Conservation (phyloP, 2,329 filamentous ascomycete genomes). For the Tolypocladium ophioglossoides region DNA sequence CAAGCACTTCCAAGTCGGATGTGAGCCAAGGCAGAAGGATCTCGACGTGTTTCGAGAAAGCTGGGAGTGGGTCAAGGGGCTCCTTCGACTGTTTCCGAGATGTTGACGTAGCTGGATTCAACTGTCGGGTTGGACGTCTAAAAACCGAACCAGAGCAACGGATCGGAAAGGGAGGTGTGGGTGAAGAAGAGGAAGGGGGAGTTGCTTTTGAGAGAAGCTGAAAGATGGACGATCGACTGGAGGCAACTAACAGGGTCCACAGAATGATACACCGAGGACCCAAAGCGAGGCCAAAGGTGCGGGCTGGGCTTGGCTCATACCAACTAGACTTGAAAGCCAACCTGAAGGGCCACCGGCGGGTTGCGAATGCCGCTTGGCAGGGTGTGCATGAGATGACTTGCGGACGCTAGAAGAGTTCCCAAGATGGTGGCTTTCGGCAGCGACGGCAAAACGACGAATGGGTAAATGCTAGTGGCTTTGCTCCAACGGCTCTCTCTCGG, state of each 20-base stretch:
- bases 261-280: constrained; percentile 9
- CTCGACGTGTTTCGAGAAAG: not conserved
- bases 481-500: constrained; percentile 7
- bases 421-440: constrained; percentile 10
- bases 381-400: constrained; percentile 5
- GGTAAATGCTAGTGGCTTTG: constrained; percentile 4
- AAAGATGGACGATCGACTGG: not conserved
- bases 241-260: constrained; percentile 3
- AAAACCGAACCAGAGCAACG: not conserved
- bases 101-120: not conserved
- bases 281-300: constrained; percentile 10
- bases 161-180: not conserved
- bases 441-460: constrained; percentile 7
- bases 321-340: constrained; percentile 2
- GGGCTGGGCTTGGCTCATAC: constrained; percentile 10
- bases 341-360: constrained; percentile 1
- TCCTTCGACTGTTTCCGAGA: not conserved
- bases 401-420: constrained; percentile 5
- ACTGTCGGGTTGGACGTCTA: not conserved
- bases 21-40: not conserved
- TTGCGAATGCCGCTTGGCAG: constrained; percentile 4
- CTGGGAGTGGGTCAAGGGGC: not conserved
- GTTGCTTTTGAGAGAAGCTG: constrained; percentile 12
- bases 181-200: constrained; percentile 7
- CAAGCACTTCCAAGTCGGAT: not conserved